A percentile compares a stretch with the other conserved stretches of the same genome.
Evolutionary conservation across 2,329 filamentous ascomycete genomes (phyloP).

Genomic region (Ascochyta rabiei): DNA sequence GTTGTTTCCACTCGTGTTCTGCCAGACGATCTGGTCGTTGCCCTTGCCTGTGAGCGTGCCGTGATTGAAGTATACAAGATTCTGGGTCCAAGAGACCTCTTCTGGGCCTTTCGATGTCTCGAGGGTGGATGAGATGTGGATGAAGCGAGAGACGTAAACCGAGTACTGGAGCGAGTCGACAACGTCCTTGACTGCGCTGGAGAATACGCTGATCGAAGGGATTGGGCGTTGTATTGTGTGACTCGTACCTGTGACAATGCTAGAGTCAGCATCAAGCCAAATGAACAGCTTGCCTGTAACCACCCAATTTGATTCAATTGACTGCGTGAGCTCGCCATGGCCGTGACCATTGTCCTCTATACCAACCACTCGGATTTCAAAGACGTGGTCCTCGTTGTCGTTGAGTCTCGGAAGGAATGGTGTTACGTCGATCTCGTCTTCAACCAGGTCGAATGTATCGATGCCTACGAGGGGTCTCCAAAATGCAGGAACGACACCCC

Average conservation of each 20-base stretch:
- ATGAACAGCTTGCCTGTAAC: constrained; percentile 81
- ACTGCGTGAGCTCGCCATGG: constrained; percentile 57
- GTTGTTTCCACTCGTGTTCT: constrained; percentile 59
- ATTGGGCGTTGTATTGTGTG: constrained; percentile 45
- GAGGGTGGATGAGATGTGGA: constrained; percentile 62
- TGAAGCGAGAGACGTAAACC: constrained; percentile 60
- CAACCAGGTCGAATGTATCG: constrained; percentile 77
- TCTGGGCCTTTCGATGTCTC: constrained; percentile 54
- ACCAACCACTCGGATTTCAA: constrained; percentile 71
- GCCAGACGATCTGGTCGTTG: constrained; percentile 59
- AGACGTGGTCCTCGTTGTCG: constrained; percentile 68
- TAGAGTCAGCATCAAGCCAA: constrained; percentile 65
- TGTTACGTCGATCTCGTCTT: constrained; percentile 83
- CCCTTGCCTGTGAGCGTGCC: constrained; percentile 62
- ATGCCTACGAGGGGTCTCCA: constrained; percentile 80
- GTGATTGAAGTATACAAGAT: constrained; percentile 61
- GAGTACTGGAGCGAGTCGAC: constrained; percentile 66
- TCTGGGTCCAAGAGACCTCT: constrained; percentile 63
- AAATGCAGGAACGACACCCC: constrained; percentile 75
- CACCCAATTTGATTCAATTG: constrained; percentile 72
- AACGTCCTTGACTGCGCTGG: constrained; percentile 52
- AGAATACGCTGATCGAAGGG: constrained; percentile 60
- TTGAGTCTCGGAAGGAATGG: constrained; percentile 74
- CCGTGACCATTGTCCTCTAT: constrained; percentile 63
- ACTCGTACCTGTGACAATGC: constrained; percentile 59